Base-by-base conservation (phyloP, 257 asterid species). In the Euphrasia confusa region DNA sequence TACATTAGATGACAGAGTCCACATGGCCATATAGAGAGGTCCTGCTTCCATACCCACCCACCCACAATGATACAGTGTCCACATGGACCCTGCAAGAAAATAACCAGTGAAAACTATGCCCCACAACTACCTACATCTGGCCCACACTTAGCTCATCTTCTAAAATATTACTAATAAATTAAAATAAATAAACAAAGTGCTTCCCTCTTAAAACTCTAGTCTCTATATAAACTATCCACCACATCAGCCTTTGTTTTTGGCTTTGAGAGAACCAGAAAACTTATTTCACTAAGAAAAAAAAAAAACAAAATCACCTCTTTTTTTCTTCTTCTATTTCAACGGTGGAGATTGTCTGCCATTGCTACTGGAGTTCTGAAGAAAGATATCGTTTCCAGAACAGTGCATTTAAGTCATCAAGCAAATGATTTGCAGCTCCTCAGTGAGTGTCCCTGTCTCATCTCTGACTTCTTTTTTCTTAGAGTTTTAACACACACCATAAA, bases 1-100 rank as follows among this genome's bases (percentile, higher is more conserved):
- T 71, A 45, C 76, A 70, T 74, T 68, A 75, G 72, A 87, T 89
- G 94, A 83, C 90, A 83, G 73, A 76, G 83, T 74, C 95, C 95
- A 90, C 95, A 85, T 83, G 96, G 79, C 80, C 55, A 53, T 53
- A 72, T 67, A 77, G 69, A 74, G 72, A 74, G 78, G 79, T 73
- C 81, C 79, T 68, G 66, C 48, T 69, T 68, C 68, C 65, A 80
- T 84, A 79, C 83, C 83, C 74, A 73, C 84, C 71, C 69, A 37
- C 42, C 78, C 18, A 78, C 80, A 77, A 74, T 77, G 78, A 69
- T 68, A 75, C 71, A 75, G 71, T 77, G 83, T 75, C 88, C 85
- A 79, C 84, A 81, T 82, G 89, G 74, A 80, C 69, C 53, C 42
- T 77, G 66, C 10, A 68, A 66, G 78, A 80, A 71, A 82, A 64